Percentiles rank a stretch among this genome's conserved stretches.
phyloP scores from a whole-genome alignment of 1,139 yeast species.

The Suhomyces wounanorum region DNA sequence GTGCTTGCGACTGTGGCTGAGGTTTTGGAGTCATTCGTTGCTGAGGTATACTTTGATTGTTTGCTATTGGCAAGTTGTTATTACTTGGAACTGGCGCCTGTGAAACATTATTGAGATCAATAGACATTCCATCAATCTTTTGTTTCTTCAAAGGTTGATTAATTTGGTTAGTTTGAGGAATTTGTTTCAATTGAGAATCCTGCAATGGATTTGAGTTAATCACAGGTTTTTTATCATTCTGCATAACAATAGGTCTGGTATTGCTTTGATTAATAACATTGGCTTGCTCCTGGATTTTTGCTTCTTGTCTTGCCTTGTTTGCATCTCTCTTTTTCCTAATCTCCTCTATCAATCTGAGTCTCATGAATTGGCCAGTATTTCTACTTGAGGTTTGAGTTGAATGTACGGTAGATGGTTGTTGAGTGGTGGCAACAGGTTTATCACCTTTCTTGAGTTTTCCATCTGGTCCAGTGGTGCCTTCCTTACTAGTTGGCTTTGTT shows the following conservation, averaged over 20 bases:
- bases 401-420: slow-evolving; percentile 19
- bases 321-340: slow-evolving; percentile 48
- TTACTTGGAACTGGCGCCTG: slow-evolving; percentile 4
- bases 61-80: slow-evolving; percentile 1
- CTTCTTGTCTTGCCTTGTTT: slow-evolving; percentile 47
- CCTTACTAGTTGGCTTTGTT: slow-evolving; percentile 18
- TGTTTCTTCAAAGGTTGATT: slow-evolving; percentile 10
- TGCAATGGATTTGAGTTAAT: neutral
- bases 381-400: slow-evolving; percentile 22
- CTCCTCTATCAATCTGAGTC: slow-evolving; percentile 50
- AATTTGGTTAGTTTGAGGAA: neutral
- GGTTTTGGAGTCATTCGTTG: slow-evolving; percentile 5
- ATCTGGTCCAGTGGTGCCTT: slow-evolving; percentile 23
- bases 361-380: slow-evolving; percentile 50
- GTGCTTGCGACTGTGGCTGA: slow-evolving; percentile 13
- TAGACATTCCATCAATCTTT: slow-evolving; percentile 6
- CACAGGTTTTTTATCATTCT: slow-evolving; percentile 14
- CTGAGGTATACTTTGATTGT: slow-evolving; percentile 7
- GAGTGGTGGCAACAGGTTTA: slow-evolving; percentile 18
- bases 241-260: slow-evolving; percentile 20
- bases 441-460: slow-evolving; percentile 29
- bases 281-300: slow-evolving; percentile 35
- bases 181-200: slow-evolving; percentile 5
- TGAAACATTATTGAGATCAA: neutral
- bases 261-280: slow-evolving; percentile 21